Conservation (phyloP, 2,329 filamentous ascomycete genomes). For the Aspergillus ruber region DNA sequence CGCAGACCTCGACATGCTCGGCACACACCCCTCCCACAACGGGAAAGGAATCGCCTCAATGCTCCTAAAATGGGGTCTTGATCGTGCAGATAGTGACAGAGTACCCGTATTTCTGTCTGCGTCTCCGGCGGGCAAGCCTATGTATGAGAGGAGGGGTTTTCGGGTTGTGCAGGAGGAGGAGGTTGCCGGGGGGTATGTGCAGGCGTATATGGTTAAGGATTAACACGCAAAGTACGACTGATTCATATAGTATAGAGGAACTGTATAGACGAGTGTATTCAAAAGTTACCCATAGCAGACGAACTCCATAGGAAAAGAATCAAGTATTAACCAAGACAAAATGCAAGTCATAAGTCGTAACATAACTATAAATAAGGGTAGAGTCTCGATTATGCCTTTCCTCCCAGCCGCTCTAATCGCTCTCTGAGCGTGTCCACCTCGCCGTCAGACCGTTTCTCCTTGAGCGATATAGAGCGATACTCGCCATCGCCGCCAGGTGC, state of each 20-base stretch:
- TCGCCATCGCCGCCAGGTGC: constrained; percentile 42
- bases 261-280: not conserved
- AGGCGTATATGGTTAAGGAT: constrained; percentile 7
- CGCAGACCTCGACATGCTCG: constrained; percentile 20
- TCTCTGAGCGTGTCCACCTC: constrained; percentile 26
- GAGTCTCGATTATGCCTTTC: constrained; percentile 7
- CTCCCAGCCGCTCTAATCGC: constrained; percentile 20
- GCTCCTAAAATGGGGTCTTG: constrained; percentile 32
- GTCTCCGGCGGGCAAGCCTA: constrained; percentile 24
- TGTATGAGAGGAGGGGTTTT: constrained; percentile 39
- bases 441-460: constrained; percentile 19
- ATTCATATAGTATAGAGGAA: not conserved
- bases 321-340: not conserved
- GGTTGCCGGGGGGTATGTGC: constrained; percentile 1
- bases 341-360: constrained; percentile 15
- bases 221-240: not conserved
- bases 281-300: not conserved
- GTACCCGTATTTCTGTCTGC: constrained; percentile 33
- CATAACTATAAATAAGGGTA: constrained; percentile 9
- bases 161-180: constrained; percentile 10
- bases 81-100: constrained; percentile 28
- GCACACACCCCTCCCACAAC: constrained; percentile 17
- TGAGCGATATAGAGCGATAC: constrained; percentile 34
- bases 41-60: constrained; percentile 17
- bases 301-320: not conserved